Conservation (phyloP, 352 stramenopile species). For the Pythium plurisporium region DNA sequence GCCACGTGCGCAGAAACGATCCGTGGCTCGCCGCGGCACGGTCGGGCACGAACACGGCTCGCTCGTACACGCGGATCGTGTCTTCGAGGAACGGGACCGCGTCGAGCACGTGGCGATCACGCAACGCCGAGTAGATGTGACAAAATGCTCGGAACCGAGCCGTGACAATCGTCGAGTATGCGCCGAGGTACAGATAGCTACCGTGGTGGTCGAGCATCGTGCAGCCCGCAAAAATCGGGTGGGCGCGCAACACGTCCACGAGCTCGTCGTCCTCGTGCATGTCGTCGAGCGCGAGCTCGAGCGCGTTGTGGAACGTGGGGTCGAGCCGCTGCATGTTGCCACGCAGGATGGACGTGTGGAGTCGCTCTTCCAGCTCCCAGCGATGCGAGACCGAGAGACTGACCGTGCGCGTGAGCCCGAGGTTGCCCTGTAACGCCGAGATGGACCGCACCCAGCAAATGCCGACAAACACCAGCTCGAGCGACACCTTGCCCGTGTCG, state of each 20-base stretch:
- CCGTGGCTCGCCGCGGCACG: slow-evolving; percentile 21
- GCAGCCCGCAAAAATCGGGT: neutral
- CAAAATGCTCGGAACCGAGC: slow-evolving; percentile 1
- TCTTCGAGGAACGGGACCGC: slow-evolving; percentile 7
- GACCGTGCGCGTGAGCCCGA: neutral
- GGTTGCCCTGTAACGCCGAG: slow-evolving; percentile 1
- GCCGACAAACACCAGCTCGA: slow-evolving; percentile 3
- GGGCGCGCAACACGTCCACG: neutral
- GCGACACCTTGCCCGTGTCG: neutral
- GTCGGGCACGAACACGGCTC: slow-evolving; percentile 29
- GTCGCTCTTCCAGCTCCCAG: neutral
- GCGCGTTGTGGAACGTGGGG: neutral
- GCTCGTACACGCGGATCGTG: neutral
- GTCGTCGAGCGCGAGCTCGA: neutral
- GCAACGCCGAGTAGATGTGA: slow-evolving; percentile 7
- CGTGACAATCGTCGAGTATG: neutral
- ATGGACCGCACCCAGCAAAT: slow-evolving; percentile 11
- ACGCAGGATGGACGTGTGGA: neutral
- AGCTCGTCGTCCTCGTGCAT: neutral
- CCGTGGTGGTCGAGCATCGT: neutral
- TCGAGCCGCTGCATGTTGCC: neutral
- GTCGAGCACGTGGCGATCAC: slow-evolving; percentile 6
- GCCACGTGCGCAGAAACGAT: slow-evolving; percentile 22
- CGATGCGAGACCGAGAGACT: slow-evolving; percentile 7
- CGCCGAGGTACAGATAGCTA: neutral